Evolutionary conservation across 306 rosid genomes (phyloP), one percentile per base, ranked within the genome.

Genomic region (Vachellia pachyceras): DNA sequence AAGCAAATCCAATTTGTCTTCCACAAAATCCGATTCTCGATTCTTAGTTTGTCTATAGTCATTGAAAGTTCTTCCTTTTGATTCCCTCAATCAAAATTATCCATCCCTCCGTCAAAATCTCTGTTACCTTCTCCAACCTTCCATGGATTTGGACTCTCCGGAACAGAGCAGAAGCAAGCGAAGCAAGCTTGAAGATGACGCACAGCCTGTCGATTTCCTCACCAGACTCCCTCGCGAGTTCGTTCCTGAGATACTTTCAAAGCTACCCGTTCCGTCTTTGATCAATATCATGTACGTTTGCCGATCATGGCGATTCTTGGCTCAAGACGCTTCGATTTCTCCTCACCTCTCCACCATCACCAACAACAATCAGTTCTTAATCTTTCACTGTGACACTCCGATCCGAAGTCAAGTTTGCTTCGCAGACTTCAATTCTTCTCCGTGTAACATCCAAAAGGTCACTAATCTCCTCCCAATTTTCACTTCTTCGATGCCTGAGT

Each of bases 301-400:
- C 78, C 73, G 54, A 20, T 44, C 80, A 0, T 88, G 89, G 87
- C 77, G 75, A 1, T 33, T 42, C 7, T 36, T 80, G 11, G 71
- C 80, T 3, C 77, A 72, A 81, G 65, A 74, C 69, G 77, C 69
- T 61, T 64, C 18, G 17, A 44, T 82, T 14, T 47, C 77, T 52
- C 18, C 42, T 58, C 76, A 46, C 39, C 41, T 37, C 20, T 66
- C 67, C 37, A 71, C 33, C 5, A 66, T 64, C 39, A 40, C 41
- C 17, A 70, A 61, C 3, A 54, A 52, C 41, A 71, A 70, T 6
- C 84, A 47, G 3, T 80, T 85, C 75, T 79, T 88, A 14, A 83
- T 85, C 77, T 74, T 88, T 49, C 89, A 87, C 82, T 82, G 84
- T n/a, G 87, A 85, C 70, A 36, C 35, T 39, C 88, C 87, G 65